phyloP scores from a whole-genome alignment of 164 flowering plant species.

The Vitis vinifera region ASM3070453v1 NC_081812.1:21614001-21614500 shows the following conservation, averaged over 20 bases:
- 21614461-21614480: no score
- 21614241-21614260: neutral
- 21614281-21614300: neutral
- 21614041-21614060: neutral
- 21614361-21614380: no score
- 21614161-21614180: constrained; percentile 89
- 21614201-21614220: constrained; percentile 84
- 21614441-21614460: no score
- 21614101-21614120: neutral
- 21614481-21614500: no score
- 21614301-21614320: neutral
- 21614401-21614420: no score
- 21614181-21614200: constrained; percentile 77
- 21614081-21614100: neutral
- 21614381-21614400: no score
- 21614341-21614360: no score
- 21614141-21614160: neutral
- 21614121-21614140: neutral
- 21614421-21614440: no score
- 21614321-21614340: no score
- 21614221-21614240: constrained; percentile 96
- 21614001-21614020: neutral
- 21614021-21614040: neutral
- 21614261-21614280: no score
- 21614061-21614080: neutral